Percentiles rank a stretch among this genome's conserved stretches.
These are phyloP conservation scores for Groenewaldozyma auringiensis DNA, from an alignment of 1,139 yeast species.

Conservation along the genomic window DNA sequence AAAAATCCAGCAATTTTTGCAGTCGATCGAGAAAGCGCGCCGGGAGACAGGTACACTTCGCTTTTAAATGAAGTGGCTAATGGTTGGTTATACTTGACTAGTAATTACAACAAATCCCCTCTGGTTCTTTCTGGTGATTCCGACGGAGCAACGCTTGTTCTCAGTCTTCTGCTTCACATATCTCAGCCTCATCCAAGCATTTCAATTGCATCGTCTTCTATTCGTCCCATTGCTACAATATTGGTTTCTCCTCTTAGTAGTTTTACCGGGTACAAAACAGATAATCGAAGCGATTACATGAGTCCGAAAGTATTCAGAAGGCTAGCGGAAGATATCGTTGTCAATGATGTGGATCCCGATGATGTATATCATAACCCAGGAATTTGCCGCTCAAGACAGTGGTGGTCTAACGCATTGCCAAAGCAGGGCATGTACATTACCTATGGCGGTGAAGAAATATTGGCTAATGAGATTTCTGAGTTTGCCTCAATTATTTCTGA, in stretches of 20 bases:
- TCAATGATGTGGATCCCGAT: constrained; percentile 12
- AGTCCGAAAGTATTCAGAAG: constrained; percentile 16
- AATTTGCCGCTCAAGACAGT: constrained; percentile 27
- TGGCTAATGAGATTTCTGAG: constrained; percentile 32
- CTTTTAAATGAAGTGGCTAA: constrained; percentile 25
- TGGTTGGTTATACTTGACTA: constrained; percentile 28
- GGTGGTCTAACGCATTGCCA: constrained; percentile 40
- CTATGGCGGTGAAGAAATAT: constrained; percentile 37
- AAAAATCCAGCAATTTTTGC: constrained; percentile 38
- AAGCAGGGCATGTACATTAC: constrained; percentile 26
- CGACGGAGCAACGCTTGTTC: constrained; percentile 36
- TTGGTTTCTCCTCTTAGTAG: constrained; percentile 36
- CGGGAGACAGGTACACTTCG: constrained; percentile 20
- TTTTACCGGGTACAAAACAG: constrained; percentile 14
- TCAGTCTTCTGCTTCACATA: constrained; percentile 33
- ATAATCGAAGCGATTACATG: constrained; percentile 21
- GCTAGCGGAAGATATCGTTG: constrained; percentile 14
- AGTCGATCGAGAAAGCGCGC: constrained; percentile 27
- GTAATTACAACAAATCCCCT: constrained; percentile 23
- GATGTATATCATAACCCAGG: constrained; percentile 34
- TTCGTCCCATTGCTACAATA: constrained; percentile 32
- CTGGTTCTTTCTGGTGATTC: constrained; percentile 37
- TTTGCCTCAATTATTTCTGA: constrained; percentile 21
- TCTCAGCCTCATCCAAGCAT: constrained; percentile 25
- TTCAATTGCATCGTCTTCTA: constrained; percentile 9